Evolutionary conservation across 1,284 basidiomycete species (phyloP).

Genomic region (Fomitopsis palustris): DNA sequence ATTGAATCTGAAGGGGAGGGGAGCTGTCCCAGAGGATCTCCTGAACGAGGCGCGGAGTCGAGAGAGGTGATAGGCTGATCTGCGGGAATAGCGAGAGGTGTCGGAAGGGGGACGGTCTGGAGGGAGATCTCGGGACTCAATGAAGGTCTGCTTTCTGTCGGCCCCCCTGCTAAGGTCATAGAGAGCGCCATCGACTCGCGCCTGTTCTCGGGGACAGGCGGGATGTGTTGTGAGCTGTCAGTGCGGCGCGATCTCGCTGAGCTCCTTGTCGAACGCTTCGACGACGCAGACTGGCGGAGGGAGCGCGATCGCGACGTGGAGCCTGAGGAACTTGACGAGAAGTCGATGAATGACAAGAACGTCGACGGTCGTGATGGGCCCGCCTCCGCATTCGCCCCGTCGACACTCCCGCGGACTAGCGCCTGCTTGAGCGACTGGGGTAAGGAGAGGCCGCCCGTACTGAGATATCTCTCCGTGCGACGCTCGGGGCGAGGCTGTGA

Average conservation of each 20-base stretch:
- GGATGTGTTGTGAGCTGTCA: slow-evolving; percentile 10
- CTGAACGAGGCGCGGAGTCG: neutral
- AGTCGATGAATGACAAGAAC: slow-evolving; percentile 56
- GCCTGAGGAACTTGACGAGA: slow-evolving; percentile 43
- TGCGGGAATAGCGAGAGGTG: slow-evolving; percentile 13
- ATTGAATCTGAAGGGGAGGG: slow-evolving; percentile 65
- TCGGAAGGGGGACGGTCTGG: slow-evolving; percentile 24
- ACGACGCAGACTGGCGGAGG: slow-evolving; percentile 20
- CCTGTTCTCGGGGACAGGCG: slow-evolving; percentile 15
- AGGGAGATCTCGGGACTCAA: slow-evolving; percentile 24
- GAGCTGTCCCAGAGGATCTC: slow-evolving; percentile 12
- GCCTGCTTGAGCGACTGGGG: slow-evolving; percentile 24
- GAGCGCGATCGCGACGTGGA: slow-evolving; percentile 21
- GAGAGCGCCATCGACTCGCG: slow-evolving; percentile 27
- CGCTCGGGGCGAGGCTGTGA: slow-evolving; percentile 18
- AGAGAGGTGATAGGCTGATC: neutral
- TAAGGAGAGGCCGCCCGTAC: slow-evolving; percentile 25
- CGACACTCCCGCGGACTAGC: slow-evolving; percentile 6
- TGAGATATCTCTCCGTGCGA: slow-evolving; percentile 21
- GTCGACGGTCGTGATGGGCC: slow-evolving; percentile 17
- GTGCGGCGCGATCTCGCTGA: slow-evolving; percentile 21
- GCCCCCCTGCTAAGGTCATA: slow-evolving; percentile 25
- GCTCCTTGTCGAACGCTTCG: slow-evolving; percentile 21
- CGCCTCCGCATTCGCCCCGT: neutral
- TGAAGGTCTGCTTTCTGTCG: slow-evolving; percentile 25